Evolutionary conservation across 169 alveolate genomes (phyloP).

Genomic region (Miamiensis avidus): DNA sequence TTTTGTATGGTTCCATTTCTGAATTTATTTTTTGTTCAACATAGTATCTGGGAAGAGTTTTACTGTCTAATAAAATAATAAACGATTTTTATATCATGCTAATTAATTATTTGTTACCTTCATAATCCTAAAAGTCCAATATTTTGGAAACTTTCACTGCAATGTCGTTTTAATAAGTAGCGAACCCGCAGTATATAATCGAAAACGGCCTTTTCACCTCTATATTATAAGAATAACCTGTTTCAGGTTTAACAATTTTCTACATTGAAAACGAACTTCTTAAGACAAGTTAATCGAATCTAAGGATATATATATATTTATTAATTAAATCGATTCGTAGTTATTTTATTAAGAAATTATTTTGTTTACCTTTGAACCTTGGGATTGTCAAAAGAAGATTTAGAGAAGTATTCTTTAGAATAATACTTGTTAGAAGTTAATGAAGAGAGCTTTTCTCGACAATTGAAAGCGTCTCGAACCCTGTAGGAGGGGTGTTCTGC

Average conservation of each 20-base stretch:
- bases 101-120: too few relatives aligned
- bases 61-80: background rate
- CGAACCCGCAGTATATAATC: constrained; percentile 17
- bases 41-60: background rate
- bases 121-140: background rate
- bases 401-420: background rate
- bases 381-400: background rate
- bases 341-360: too few relatives aligned
- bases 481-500: background rate
- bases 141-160: background rate
- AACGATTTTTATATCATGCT: too few relatives aligned
- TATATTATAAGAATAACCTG: constrained; percentile 16
- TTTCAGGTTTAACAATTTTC: constrained; percentile 16
- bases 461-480: background rate
- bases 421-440: background rate
- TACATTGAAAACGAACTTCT: constrained; percentile 4
- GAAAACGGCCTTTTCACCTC: constrained; percentile 13
- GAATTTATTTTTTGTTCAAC: constrained; percentile 13
- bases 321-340: too few relatives aligned
- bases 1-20: constrained; percentile 12
- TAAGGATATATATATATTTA: too few relatives aligned
- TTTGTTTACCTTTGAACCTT: background rate
- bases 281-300: constrained; percentile 3
- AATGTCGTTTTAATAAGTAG: constrained; percentile 16
- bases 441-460: background rate